Evolutionary conservation across 768 basidiomycete species (phyloP), one percentile per base, ranked within the genome.

Genomic region (Hypholoma fasciculare): DNA sequence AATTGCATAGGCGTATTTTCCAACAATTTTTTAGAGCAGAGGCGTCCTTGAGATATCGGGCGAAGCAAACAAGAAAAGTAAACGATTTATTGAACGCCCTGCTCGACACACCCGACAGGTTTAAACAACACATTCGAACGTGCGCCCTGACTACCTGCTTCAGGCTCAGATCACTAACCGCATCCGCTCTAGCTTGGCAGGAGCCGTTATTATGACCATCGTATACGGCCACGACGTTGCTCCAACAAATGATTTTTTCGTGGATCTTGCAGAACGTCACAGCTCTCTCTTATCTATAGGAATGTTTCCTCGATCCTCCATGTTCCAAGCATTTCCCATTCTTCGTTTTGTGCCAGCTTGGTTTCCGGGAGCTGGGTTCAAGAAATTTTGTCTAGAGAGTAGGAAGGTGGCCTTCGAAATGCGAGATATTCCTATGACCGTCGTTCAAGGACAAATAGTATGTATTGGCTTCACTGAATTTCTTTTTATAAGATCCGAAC

Each of bases 351-450:
- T 73, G 11, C 71, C 72, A 6, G 53, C 57, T 17, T 73, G 72
- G 72, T 68, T 73, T 51, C 72, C 73, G 4, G 73, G 72, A 2
- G 65, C 72, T 14, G 63, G 62, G 1, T 73, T 70, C 60, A 61
- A 69, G 30, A 49, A 48, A 9, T 54, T 60, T n/a, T 65, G 61
- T 6, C 49, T 57, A 40, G 57, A 65, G 37, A 53, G 55, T 6
- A 52, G 39, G 36, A 52, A 61, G 20, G 39, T 61, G 43, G 62
- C 61, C 1, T 40, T 58, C 9, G 53, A 64, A 12, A 61, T 71
- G 60, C 52, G 49, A 23, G 60, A 68, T 47, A 51, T 63, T 11
- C 68, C 68, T 34, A 34, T 34, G 30, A 1, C 30, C 30, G 30
- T 9, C 30, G 30, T 34, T 34, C 30, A 34, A 34, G 9, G 9